Conservation (phyloP, 2,329 filamentous ascomycete genomes). For the Xylaria sp. region DNA sequence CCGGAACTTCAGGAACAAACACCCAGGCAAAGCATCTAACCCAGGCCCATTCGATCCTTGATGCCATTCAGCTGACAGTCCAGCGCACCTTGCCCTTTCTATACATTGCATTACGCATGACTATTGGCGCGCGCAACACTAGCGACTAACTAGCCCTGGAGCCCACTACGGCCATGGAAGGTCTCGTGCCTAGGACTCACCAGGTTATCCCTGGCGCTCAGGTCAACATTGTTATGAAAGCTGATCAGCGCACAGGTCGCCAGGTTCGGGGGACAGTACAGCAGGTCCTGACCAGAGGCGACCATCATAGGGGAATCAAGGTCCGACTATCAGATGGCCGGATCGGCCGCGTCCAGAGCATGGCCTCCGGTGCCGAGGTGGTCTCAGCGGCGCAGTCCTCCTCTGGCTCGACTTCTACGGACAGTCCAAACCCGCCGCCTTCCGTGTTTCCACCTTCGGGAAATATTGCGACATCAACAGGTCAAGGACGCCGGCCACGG, state of each 20-base stretch:
- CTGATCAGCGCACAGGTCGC: conserved; percentile 78
- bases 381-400: conserved; percentile 14
- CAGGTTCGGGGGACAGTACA: conserved; percentile 75
- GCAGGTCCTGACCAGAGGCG: conserved; percentile 75
- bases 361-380: conserved; percentile 52
- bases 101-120: not conserved
- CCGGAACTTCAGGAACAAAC: no score
- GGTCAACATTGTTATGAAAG: conserved; percentile 80
- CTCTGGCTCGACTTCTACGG: conserved; percentile 32
- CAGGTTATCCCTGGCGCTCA: conserved; percentile 69
- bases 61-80: not conserved
- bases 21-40: no score
- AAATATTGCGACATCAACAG: conserved; percentile 31
- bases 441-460: conserved; percentile 10
- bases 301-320: conserved; percentile 83
- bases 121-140: not conserved
- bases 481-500: conserved; percentile 44
- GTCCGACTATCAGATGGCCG: conserved; percentile 77
- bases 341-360: conserved; percentile 77
- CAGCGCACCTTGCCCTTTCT: not conserved
- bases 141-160: not conserved
- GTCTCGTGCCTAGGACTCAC: conserved; percentile 57
- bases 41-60: not conserved
- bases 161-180: conserved; percentile 14
- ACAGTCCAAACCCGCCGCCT: conserved; percentile 18